Percentiles rank a stretch among this genome's conserved stretches.
These are phyloP conservation scores for Triticum monococcum DNA, from an alignment of 176 grass and related monocot genomes.

Conservation along the genomic window DNA sequence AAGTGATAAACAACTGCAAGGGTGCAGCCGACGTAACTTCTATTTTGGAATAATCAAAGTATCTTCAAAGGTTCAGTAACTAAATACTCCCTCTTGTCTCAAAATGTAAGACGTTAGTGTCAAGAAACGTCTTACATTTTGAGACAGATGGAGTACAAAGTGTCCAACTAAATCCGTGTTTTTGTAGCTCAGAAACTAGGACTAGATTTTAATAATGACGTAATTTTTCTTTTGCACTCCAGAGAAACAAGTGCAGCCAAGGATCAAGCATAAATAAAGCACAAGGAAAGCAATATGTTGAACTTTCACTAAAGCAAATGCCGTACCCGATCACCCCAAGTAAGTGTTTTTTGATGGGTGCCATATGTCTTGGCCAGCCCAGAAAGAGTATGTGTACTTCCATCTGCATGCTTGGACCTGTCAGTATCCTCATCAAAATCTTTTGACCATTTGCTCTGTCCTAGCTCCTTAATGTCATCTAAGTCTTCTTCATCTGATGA, in stretches of 20 bases:
- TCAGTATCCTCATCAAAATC: slow-evolving; percentile 73
- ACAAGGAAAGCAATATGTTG: slow-evolving; percentile 12
- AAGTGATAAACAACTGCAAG: neutral
- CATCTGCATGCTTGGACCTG: slow-evolving; percentile 36
- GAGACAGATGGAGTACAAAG: neutral
- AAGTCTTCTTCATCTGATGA: slow-evolving; percentile 59
- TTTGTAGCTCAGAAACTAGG: slow-evolving; percentile 7
- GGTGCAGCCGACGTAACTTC: neutral
- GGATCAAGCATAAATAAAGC: neutral
- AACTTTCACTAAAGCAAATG: slow-evolving; percentile 15
- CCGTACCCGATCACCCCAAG: slow-evolving; percentile 90
- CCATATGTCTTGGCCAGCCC: slow-evolving; percentile 59
- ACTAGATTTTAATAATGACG: slow-evolving; percentile 15
- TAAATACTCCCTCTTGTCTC: neutral
- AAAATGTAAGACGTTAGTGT: no score
- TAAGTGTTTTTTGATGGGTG: slow-evolving; percentile 61
- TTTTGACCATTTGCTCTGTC: slow-evolving; percentile 93
- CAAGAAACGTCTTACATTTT: no score
- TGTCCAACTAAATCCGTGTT: slow-evolving; percentile 1
- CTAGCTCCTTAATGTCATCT: slow-evolving; percentile 61
- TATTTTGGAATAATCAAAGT: slow-evolving; percentile 9
- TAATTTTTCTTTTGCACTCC: slow-evolving; percentile 1
- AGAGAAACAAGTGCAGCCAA: slow-evolving; percentile 16
- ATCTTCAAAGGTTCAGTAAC: neutral
- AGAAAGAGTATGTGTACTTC: slow-evolving; percentile 61